phyloP scores from a whole-genome alignment of 805 yeast genomes.

The Myxozyma udenii region DNA sequence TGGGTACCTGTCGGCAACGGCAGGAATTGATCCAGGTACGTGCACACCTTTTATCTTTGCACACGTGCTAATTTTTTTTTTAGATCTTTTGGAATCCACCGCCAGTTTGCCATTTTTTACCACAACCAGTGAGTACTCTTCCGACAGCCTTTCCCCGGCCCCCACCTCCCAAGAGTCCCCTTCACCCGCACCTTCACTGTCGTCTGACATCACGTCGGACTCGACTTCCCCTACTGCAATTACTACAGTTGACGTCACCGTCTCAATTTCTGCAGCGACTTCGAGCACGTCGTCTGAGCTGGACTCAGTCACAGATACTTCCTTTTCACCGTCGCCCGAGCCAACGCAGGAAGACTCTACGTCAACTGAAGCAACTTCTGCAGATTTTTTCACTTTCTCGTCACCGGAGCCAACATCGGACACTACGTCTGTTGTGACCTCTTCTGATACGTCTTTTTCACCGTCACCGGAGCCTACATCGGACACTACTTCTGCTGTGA shows the following conservation, averaged over 20 bases:
- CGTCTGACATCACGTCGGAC: background rate
- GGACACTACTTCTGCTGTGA: background rate
- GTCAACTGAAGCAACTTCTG: background rate
- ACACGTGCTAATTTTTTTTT: background rate
- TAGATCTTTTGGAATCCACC: too few species aligned
- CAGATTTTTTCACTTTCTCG: background rate
- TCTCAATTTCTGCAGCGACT: background rate
- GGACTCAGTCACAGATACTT: too few species aligned
- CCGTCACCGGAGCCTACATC: background rate
- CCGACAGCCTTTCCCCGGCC: background rate
- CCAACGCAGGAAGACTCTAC: too few species aligned
- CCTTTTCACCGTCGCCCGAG: too few species aligned
- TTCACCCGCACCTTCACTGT: background rate
- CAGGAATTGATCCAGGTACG: too few species aligned
- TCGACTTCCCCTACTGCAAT: background rate
- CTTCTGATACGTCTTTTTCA: background rate
- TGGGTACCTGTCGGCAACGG: too few species aligned
- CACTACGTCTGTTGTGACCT: background rate
- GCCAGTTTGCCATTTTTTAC: too few species aligned
- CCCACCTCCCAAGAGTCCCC: background rate
- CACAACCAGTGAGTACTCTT: background rate
- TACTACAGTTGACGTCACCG: slow-evolving; percentile 1
- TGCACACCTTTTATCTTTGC: background rate
- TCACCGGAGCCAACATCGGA: slow-evolving; percentile 2
- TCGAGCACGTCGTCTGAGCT: background rate